Evolutionary conservation across 768 basidiomycete species (phyloP), one percentile per base, ranked within the genome.

Genomic region (Boletus sp.): DNA sequence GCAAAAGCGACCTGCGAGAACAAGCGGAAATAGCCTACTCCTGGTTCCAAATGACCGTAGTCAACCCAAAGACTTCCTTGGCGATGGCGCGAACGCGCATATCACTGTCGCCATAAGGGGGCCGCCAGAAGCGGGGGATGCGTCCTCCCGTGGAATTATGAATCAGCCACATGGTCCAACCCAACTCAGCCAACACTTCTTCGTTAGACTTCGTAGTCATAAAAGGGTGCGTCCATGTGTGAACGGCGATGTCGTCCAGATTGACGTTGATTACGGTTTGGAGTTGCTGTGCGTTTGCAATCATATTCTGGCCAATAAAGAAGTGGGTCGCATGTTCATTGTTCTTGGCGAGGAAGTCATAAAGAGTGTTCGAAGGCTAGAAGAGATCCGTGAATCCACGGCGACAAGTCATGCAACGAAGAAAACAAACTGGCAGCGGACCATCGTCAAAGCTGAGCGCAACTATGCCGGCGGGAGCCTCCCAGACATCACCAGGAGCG

Each of bases 11-110:
- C 39, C 7, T 5, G 29, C 28, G 17, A 39, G n/a, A 33, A 45
- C 9, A 48, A 37, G 5, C 12, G 20, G 24, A 60, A 20, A 47
- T 2, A 7, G 58, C 82, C 52, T 73, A 91, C 89, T 95, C 94
- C 57, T 86, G 82, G 72, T 96, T 94, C 95, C 95, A 98, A 62
- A 92, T 73, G 53, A 95, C 82, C n/a, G 90, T 89, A 20, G 79
- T 79, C 60, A 98, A 71, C 28, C 90, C 92, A 67, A 97, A 94
- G 33, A 94, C 87, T 68, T 92, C 85, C 67, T 81, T 78, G 28
- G 94, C 95, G 65, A 98, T 91, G 4, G 93, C 86, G 37, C 83
- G 78, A 33, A 96, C 90, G 47, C 95, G 83, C 71, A 80, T 82
- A 67, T 98, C 95, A 45, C 81, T 81, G 69, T 95, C 90, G 35